These are phyloP conservation scores for Mycocentrospora acerina DNA, from an alignment of 2,329 filamentous ascomycete genomes.

Conservation along the genomic window DNA sequence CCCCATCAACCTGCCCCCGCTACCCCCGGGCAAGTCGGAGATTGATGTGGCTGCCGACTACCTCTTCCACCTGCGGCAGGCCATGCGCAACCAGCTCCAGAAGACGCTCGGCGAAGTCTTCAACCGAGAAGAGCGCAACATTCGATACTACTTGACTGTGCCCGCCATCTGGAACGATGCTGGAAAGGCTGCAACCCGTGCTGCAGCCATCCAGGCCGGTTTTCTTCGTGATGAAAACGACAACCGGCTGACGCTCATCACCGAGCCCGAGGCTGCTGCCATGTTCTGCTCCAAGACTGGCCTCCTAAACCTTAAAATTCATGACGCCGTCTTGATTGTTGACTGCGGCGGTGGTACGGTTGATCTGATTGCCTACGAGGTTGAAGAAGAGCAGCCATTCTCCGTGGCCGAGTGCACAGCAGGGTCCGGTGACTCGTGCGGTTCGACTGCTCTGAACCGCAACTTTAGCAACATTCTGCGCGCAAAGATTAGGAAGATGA, in stretches of 20 bases:
- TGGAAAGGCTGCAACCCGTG: slow-evolving; percentile 93
- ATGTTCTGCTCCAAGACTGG: slow-evolving; percentile 98
- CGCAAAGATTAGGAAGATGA: slow-evolving; percentile 99
- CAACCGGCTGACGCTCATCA: slow-evolving; percentile 90
- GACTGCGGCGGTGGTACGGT: slow-evolving; percentile 98
- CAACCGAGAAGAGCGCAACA: slow-evolving; percentile 96
- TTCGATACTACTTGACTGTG: slow-evolving; percentile 96
- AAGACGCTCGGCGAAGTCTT: slow-evolving; percentile 98
- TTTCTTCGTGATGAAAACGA: slow-evolving; percentile 98
- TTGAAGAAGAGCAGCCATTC: slow-evolving; percentile 96
- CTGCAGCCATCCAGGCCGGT: slow-evolving; percentile 93
- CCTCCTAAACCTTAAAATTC: slow-evolving; percentile 93
- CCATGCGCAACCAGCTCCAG: slow-evolving; percentile 92
- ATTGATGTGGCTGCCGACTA: slow-evolving; percentile 99
- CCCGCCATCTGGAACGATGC: slow-evolving; percentile 99
- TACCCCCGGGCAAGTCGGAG: slow-evolving; percentile 96
- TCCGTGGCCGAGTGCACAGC: slow-evolving; percentile 96
- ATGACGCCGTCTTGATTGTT: slow-evolving; percentile 96
- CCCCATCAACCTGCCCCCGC: slow-evolving; percentile 95
- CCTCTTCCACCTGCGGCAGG: slow-evolving; percentile 95
- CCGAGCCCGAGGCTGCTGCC: slow-evolving; percentile 93
- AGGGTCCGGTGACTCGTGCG: slow-evolving; percentile 95
- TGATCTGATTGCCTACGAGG: slow-evolving; percentile 97
- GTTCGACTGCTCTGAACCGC: slow-evolving; percentile 95
- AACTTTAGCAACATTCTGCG: slow-evolving; percentile 98